Conservation (phyloP, 805 yeast genomes). For the Yamadazyma tumulicola region DNA sequence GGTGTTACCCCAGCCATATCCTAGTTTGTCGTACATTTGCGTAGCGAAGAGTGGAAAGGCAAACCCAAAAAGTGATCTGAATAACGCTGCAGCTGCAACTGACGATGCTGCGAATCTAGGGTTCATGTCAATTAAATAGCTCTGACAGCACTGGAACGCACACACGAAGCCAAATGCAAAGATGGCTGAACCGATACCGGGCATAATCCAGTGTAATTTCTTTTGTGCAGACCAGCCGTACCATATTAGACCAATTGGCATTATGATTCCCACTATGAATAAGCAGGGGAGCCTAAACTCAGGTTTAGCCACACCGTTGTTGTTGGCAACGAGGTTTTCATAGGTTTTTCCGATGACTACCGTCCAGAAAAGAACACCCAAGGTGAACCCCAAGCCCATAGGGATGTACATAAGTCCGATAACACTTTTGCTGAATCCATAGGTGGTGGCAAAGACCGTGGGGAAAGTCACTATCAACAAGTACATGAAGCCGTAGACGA, state of each 20-base stretch:
- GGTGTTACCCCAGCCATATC: constrained; percentile 72
- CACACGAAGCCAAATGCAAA: constrained; percentile 59
- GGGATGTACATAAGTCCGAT: constrained; percentile 60
- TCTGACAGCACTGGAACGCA: constrained; percentile 65
- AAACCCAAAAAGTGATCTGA: constrained; percentile 66
- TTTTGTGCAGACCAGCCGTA: constrained; percentile 70
- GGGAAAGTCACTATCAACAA: constrained; percentile 62
- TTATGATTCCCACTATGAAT: constrained; percentile 45
- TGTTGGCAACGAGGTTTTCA: constrained; percentile 30
- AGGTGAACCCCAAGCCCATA: constrained; percentile 50
- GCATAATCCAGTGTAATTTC: constrained; percentile 58
- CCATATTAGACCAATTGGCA: constrained; percentile 63
- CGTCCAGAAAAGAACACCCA: constrained; percentile 52
- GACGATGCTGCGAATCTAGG: constrained; percentile 67
- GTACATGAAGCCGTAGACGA: constrained; percentile 64
- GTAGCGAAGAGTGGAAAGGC: constrained; percentile 65
- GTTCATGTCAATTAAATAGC: constrained; percentile 69
- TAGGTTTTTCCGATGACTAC: constrained; percentile 40
- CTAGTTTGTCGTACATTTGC: constrained; percentile 51
- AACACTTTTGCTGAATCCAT: constrained; percentile 46
- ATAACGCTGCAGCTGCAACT: constrained; percentile 64
- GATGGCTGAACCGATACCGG: constrained; percentile 55
- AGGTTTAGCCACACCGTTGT: constrained; percentile 56
- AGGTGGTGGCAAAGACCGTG: constrained; percentile 41
- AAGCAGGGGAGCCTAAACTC: constrained; percentile 57